These are phyloP conservation scores for Pyrenula aspistea DNA, from an alignment of 495 filamentous ascomycete genomes.

Conservation along the genomic window DNA sequence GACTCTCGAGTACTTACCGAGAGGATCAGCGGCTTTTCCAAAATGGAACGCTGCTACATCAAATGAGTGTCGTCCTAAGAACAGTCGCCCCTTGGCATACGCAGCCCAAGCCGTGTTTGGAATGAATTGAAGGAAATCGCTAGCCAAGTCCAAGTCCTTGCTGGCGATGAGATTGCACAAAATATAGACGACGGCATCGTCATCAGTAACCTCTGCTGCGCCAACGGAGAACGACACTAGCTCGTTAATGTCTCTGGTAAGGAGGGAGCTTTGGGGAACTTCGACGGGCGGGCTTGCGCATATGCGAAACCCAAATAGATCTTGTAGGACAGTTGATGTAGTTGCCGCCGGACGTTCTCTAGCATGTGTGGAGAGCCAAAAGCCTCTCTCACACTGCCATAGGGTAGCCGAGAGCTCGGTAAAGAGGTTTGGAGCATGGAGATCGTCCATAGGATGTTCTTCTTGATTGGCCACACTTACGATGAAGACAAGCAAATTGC, in stretches of 20 bases:
- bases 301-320: constrained; percentile 35
- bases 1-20: constrained; percentile 45
- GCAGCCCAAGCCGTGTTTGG: constrained; percentile 57
- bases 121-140: constrained; percentile 63
- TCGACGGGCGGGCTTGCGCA: constrained; percentile 29
- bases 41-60: constrained; percentile 66
- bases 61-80: constrained; percentile 59
- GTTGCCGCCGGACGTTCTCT: constrained; percentile 8
- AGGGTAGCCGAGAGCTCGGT: constrained; percentile 52
- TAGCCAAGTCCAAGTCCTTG: constrained; percentile 58
- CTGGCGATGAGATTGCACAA: constrained; percentile 62
- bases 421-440: constrained; percentile 59
- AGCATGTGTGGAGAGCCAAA: constrained; percentile 61
- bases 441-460: constrained; percentile 47
- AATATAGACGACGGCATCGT: constrained; percentile 40
- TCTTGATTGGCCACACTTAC: constrained; percentile 62
- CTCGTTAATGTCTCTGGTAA: constrained; percentile 37
- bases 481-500: constrained; percentile 73
- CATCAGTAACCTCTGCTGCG: constrained; percentile 28
- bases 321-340: constrained; percentile 31
- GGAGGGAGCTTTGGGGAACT: constrained; percentile 29
- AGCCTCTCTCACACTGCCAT: constrained; percentile 62
- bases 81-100: constrained; percentile 77
- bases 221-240: constrained; percentile 36
- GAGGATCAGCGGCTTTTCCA: constrained; percentile 66